Base-by-base conservation (phyloP, 2,329 filamentous ascomycete species). In the Sordariomycetes sp. region DNA sequence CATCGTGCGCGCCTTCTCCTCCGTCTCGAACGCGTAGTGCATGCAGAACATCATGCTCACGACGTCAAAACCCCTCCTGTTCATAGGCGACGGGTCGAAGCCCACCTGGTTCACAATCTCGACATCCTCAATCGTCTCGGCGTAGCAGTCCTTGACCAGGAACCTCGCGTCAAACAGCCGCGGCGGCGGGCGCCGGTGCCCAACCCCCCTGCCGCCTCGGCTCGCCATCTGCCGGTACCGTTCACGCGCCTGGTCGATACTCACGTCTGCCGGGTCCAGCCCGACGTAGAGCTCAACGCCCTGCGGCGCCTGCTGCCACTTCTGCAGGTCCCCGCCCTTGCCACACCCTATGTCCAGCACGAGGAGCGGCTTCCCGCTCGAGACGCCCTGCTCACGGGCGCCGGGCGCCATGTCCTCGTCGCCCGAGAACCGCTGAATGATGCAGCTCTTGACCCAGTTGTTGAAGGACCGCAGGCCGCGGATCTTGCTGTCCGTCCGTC, bases 11-110 rank as follows among this genome's bases (percentile, higher is more conserved):
- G 92, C 90, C 70, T 96, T 95, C 53, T 83, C 81, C 69, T 99
- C 92, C 56, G 78, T 89, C 74, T 97, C 94, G 64, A 97, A 99
- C 6, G 94, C 91, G 69, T 99, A 99, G 73, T 99, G 94, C 84
- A 99, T 94, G 65, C 90, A 95, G 70, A 99, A 99, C 94, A 99
- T 99, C 82, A 96, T 96, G 67, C 87, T 90, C 61, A 99, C 92
- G 50, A 97, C 88, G 68, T 99, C 94, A 64, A 97, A 99, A 3
- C 92, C 91, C 57, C 86, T 86, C 56, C 82, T 82, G 60, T 84
- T 70, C 83, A 87, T 73, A 75, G 88, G 64, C 74, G 85, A 86
- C 0, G 80, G 76, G 65, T 95, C 89, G 64, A 96, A 96, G 24
- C 94, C 94, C 34, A 99, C 90, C 58, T 95, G 82, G 54, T 81